Base-by-base conservation (phyloP, 129 eudicot genomes). In the Lactuca sativa region DNA sequence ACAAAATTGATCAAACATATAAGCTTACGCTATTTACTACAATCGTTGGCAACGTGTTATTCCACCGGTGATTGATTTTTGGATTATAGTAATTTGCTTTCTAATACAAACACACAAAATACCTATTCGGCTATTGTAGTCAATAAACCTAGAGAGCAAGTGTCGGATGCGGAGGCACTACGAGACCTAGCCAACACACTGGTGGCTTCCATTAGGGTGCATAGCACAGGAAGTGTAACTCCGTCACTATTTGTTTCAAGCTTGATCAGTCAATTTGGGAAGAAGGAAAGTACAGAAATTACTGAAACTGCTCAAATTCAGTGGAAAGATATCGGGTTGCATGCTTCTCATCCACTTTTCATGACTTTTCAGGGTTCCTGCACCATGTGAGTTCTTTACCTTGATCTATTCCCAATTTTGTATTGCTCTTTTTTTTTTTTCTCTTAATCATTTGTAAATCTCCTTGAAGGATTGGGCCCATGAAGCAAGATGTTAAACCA, bases 91-190 rank as follows among this genome's bases (percentile, higher is more conserved):
- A 25, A 25, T 25, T 25, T 1, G 30, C 2, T 25, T 25, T 25
- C 30, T 25, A 25, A 25, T 25, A 25, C 30, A 25, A 25, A 25
- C 30, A 25, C 2, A 25, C 30, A 25, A 25, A 10, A 34, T 34
- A 56, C 57, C 40, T 58, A 38, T 51, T 54, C 36, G 67, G 49
- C 6, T 49, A 52, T 64, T 55, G 67, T 75, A 88, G 95, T 88
- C 3, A 62, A 9, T 33, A 80, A 72, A 56, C 90, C 95, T 21
- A 77, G 88, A 67, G 95, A 88, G 51, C 90, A 84, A 70, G 81
- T 88, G 0, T 75, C 82, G 21, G 95, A 88, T 77, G 95, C 90
- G 36, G 90, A 80, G 70, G 83, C 88, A 7, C 62, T 88, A 48
- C 38, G 75, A 4, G 90, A 74, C 3, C 64, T 88, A 6, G 76